Conservation (phyloP, 2,329 filamentous ascomycete genomes). For the Malbranchea zuffiana region DNA sequence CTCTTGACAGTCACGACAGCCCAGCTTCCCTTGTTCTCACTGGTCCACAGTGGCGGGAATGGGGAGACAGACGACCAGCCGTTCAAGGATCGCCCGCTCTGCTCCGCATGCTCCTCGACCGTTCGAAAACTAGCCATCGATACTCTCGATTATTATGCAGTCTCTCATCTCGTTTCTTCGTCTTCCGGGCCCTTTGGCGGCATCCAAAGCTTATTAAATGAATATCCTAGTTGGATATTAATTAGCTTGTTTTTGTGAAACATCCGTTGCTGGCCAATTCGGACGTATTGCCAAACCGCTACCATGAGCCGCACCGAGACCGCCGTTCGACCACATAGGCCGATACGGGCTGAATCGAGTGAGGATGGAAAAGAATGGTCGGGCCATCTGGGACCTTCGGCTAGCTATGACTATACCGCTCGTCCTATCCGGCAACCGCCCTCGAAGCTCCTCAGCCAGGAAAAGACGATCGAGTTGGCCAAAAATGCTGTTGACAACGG, state of each 20-base stretch:
- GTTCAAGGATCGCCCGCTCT: no score
- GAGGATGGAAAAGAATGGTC: conserved; percentile 27
- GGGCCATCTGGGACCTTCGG: conserved; percentile 20
- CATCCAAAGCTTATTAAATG: conserved; percentile 3
- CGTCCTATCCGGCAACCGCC: conserved; percentile 19
- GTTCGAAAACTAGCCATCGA: no score
- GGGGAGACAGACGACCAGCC: neutral
- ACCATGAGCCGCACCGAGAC: conserved; percentile 32
- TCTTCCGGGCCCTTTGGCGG: conserved; percentile 10
- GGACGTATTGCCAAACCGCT: conserved; percentile 15
- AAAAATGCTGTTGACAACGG: conserved; percentile 38
- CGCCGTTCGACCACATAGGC: conserved; percentile 24
- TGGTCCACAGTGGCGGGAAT: conserved; percentile 4
- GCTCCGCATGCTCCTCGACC: no score
- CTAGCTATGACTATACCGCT: conserved; percentile 22
- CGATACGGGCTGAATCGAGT: conserved; percentile 21
- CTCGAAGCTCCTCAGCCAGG: conserved; percentile 27
- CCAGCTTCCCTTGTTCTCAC: conserved; percentile 6
- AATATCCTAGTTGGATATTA: neutral
- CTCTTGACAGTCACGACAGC: conserved; percentile 9
- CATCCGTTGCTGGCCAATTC: conserved; percentile 9
- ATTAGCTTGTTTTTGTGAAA: conserved; percentile 7
- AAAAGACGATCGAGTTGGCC: conserved; percentile 38
- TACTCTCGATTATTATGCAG: conserved; percentile 16
- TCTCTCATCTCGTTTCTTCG: conserved; percentile 3